phyloP scores from a whole-genome alignment of 176 grass and related monocot species.

The Musa itinerans region DNA sequence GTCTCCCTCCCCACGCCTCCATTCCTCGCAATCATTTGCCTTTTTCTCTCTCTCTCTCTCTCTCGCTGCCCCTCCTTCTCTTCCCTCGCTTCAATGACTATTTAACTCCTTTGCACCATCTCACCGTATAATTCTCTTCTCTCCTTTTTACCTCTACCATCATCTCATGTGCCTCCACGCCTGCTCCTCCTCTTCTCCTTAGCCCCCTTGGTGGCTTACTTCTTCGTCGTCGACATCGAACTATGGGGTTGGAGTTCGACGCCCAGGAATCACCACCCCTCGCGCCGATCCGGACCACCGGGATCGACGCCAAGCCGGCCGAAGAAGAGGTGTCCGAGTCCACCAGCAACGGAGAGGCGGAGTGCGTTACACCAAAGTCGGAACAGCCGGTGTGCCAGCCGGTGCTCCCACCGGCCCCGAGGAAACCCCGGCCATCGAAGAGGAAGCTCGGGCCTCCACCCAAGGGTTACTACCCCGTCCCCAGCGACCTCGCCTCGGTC shows the following conservation, averaged over 20 bases:
- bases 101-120: constrained; percentile 41
- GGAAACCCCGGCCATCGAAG: constrained; percentile 34
- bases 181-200: constrained; percentile 10
- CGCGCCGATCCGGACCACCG: constrained; percentile 27
- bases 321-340: background rate
- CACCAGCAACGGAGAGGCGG: background rate
- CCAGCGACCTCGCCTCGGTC: constrained; percentile 42
- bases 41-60: constrained; percentile 6
- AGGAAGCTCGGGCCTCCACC: constrained; percentile 30
- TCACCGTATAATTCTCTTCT: constrained; percentile 70
- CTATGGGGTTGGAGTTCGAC: constrained; percentile 51
- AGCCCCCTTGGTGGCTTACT: background rate
- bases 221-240: background rate
- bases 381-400: constrained; percentile 12
- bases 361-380: constrained; percentile 54
- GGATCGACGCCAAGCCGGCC: background rate
- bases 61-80: background rate
- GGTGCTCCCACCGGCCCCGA: constrained; percentile 56
- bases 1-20: constrained; percentile 18
- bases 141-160: constrained; percentile 43
- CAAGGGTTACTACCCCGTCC: constrained; percentile 40
- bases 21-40: constrained; percentile 5
- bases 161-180: constrained; percentile 39
- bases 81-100: constrained; percentile 20
- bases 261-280: constrained; percentile 40